Conservation (phyloP, 345 rosid genomes). For the Dimocarpus longan region DNA sequence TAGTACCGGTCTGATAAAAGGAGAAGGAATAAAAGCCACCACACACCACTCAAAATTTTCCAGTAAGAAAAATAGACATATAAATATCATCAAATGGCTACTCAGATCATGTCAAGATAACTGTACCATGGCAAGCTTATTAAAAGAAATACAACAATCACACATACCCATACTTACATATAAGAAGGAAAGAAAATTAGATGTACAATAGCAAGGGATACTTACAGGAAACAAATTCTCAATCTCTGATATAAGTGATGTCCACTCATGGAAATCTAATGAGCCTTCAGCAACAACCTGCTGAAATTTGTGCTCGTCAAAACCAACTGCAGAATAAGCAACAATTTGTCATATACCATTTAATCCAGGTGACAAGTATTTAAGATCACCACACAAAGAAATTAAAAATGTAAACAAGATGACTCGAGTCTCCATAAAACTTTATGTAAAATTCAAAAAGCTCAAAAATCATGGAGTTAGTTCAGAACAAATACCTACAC, state of each 20-base stretch:
- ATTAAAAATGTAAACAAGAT: not conserved
- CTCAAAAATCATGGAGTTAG: too few species aligned
- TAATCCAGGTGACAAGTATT: not conserved
- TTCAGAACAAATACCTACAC: too few species aligned
- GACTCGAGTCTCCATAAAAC: not conserved
- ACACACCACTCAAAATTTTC: not conserved
- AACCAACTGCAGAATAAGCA: conserved; percentile 34
- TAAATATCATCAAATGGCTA: not conserved
- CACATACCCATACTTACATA: not conserved
- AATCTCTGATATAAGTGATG: conserved; percentile 53
- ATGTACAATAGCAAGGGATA: not conserved
- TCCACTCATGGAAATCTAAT: conserved; percentile 71
- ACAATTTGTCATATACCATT: not conserved
- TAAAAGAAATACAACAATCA: not conserved
- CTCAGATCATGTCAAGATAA: not conserved
- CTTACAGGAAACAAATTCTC: conserved; percentile 55
- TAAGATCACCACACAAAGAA: not conserved
- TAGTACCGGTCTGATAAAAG: not conserved
- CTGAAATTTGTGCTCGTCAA: conserved; percentile 42
- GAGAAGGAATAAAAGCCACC: not conserved
- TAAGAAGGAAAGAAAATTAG: not conserved
- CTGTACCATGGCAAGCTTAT: not conserved
- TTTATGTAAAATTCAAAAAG: not conserved
- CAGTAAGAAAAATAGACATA: too few species aligned
- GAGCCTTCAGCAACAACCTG: conserved; percentile 39